These are phyloP conservation scores for Neurospora sp. DNA, from an alignment of 495 filamentous ascomycete species.

Conservation along the genomic window DNA sequence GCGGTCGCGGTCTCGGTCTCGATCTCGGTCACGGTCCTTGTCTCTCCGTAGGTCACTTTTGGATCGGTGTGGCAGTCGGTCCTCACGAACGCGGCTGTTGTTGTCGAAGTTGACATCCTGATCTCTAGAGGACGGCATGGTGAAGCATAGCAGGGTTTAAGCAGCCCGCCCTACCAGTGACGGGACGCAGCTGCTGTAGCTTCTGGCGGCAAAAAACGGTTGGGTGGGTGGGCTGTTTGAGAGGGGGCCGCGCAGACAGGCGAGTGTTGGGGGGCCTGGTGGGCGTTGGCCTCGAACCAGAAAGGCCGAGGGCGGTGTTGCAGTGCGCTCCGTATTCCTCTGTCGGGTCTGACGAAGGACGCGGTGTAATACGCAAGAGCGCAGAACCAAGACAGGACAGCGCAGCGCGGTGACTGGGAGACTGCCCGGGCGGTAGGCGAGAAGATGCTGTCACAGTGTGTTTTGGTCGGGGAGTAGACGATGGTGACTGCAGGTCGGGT, in stretches of 20 bases:
- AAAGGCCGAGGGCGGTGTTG: neutral
- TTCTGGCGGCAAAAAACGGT: neutral
- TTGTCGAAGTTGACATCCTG: conserved; percentile 26
- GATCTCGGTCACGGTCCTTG: conserved; percentile 20
- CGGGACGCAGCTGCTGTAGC: conserved; percentile 12
- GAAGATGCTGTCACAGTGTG: neutral
- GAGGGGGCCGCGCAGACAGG: neutral
- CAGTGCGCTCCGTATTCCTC: neutral
- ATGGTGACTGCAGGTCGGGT: neutral
- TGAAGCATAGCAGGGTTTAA: conserved; percentile 27
- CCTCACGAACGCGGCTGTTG: conserved; percentile 31
- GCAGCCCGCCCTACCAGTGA: conserved; percentile 12
- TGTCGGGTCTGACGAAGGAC: neutral
- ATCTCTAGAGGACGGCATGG: conserved; percentile 38
- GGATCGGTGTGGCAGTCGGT: conserved; percentile 21
- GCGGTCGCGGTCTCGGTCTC: conserved; percentile 15
- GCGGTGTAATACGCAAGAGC: conserved; percentile 2
- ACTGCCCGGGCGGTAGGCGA: neutral
- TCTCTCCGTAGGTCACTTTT: conserved; percentile 17
- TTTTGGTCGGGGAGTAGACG: neutral
- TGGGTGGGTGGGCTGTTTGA: neutral
- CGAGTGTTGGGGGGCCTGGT: neutral
- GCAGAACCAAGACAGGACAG: neutral
- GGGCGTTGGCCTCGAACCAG: neutral
- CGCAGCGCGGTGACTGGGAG: neutral